A percentile compares a stretch with the other conserved stretches of the same genome.
Conservation (phyloP, 192 early-diverging fungal species). For the Gaertneriomyces sp. region DNA sequence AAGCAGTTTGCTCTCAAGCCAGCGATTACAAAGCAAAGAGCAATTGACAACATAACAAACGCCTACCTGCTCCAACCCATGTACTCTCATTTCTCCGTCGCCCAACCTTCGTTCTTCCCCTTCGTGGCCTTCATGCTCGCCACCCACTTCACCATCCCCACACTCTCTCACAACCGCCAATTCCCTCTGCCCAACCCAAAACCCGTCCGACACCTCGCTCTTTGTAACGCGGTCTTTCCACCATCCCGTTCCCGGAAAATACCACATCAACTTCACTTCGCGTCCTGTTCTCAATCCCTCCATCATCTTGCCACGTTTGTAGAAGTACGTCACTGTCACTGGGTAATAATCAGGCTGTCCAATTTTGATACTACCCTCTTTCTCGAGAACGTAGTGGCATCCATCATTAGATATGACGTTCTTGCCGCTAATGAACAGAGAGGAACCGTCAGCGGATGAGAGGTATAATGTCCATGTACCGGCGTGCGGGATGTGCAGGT, state of each 20-base stretch:
- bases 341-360: constrained; percentile 22
- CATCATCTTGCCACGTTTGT: constrained; percentile 25
- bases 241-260: too few relatives aligned
- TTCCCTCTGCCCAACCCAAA: too few relatives aligned
- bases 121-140: too few relatives aligned
- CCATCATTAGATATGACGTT: constrained; percentile 29
- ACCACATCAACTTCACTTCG: too few relatives aligned
- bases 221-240: too few relatives aligned
- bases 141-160: too few relatives aligned
- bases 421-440: constrained; percentile 20
- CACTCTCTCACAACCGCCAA: too few relatives aligned
- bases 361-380: constrained; percentile 27
- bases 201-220: too few relatives aligned
- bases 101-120: too few relatives aligned
- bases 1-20: background rate
- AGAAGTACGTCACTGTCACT: constrained; percentile 19
- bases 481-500: constrained; percentile 24
- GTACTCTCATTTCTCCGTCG: too few relatives aligned
- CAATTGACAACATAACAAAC: too few relatives aligned
- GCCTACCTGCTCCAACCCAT: too few relatives aligned
- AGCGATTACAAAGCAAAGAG: background rate
- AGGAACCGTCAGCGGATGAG: constrained; percentile 20
- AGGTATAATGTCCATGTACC: constrained; percentile 32
- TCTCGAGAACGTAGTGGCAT: constrained; percentile 22
- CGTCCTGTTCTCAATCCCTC: constrained; percentile 9